Percentiles rank a stretch among this genome's conserved stretches.
phyloP scores from a whole-genome alignment of 2,329 filamentous ascomycete genomes.

The Emmonsiellopsis sp. region DNA sequence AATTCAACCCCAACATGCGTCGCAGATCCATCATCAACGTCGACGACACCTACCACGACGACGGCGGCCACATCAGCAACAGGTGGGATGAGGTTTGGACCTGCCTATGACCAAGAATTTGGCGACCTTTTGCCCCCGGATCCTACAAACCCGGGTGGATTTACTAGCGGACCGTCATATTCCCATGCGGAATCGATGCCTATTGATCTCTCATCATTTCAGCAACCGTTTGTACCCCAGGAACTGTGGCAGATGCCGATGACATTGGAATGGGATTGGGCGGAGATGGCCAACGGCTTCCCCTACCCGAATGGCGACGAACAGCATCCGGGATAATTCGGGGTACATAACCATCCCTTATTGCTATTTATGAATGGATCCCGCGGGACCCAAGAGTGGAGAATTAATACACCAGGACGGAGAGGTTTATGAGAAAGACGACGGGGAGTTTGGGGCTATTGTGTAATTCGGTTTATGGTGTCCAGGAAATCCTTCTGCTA shows the following conservation, averaged over 20 bases:
- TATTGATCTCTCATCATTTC: constrained; percentile 44
- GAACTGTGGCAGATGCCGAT: constrained; percentile 95
- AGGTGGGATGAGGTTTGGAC: constrained; percentile 2
- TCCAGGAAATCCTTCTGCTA: too few relatives aligned
- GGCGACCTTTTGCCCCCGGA: constrained; percentile 27
- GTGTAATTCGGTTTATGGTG: too few relatives aligned
- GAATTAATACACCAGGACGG: background rate
- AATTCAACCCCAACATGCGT: background rate
- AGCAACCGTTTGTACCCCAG: constrained; percentile 81
- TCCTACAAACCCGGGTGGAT: constrained; percentile 22
- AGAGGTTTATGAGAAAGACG: background rate
- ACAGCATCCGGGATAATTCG: background rate
- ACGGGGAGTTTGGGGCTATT: background rate
- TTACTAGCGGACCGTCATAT: constrained; percentile 23
- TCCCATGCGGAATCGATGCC: constrained; percentile 20
- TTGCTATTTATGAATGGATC: too few relatives aligned
- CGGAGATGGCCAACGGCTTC: constrained; percentile 25
- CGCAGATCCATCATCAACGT: background rate
- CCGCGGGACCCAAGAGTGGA: too few relatives aligned
- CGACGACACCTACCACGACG: constrained; percentile 1
- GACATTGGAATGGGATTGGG: constrained; percentile 87
- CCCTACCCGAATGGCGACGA: constrained; percentile 4
- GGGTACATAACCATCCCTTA: too few relatives aligned
- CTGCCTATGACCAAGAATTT: constrained; percentile 9
- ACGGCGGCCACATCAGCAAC: constrained; percentile 6